Evolutionary conservation across 176 grass and related monocot genomes (phyloP), one percentile per base, ranked within the genome.

Genomic region (Oryza meyeriana): DNA sequence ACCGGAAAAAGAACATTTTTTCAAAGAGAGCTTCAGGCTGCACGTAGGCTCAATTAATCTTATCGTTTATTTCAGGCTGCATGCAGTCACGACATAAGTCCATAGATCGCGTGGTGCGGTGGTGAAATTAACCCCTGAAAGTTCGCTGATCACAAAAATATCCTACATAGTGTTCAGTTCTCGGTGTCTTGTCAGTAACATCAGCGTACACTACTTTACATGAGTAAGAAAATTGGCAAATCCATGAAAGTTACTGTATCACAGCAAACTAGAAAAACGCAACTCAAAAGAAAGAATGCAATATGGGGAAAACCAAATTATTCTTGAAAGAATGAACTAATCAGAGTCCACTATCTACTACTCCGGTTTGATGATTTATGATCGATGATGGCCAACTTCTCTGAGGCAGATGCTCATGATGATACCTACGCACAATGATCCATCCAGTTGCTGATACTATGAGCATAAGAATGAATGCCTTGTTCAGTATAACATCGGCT

Each of bases 191-290:
- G 81, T 82, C 35, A 72, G 71, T 86, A 77, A 34, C 55, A 82
- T 57, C 25, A n/a, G n/a, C n/a, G 59, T 82, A 72, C 66, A 81
- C 70, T 85, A 84, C 22, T 59, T 85, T 89, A 86, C 79, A 90
- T 74, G 33, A 72, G 8, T 13, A 32, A 55, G 30, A 86, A 86
- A 82, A 48, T 72, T 78, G 78, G 28, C 18, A 25, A 14, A 42
- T 44, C 64, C 26, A 7, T n/a, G 8, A 34, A 74, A 47, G 3
- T 40, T 69, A 65, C 10, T 20, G 26, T 81, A 39, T 18, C 66
- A 81, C 59, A 42, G 26, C 52, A 62, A 71, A 71, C 67, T 77
- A 81, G 40, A 68, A 68, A 68, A 68, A 67, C 27, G 35, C n/a
- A 35, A 20, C 42, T 58, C 6, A 41, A 12, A 61, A 14, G 76